Conservation (phyloP, 768 basidiomycete species). For the Solioccasus polychromus region DNA sequence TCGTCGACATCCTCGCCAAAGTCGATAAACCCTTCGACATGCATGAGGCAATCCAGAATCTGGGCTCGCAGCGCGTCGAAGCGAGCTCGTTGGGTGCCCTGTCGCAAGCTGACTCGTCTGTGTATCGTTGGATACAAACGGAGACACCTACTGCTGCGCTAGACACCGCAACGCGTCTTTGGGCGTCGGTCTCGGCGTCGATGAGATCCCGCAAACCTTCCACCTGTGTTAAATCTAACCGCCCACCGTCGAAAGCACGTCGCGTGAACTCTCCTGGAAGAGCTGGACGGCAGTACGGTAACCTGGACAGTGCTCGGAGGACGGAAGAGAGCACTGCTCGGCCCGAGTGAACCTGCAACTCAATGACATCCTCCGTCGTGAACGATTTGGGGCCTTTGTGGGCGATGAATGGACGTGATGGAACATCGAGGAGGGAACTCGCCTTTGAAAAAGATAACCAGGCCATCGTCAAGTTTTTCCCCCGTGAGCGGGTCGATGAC, state of each 20-base stretch:
- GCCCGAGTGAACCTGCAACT: constrained; percentile 86
- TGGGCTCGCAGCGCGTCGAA: constrained; percentile 63
- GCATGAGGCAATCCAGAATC: constrained; percentile 71
- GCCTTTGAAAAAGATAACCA: constrained; percentile 84
- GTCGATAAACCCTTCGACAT: constrained; percentile 87
- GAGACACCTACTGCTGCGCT: constrained; percentile 58
- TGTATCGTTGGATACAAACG: not conserved
- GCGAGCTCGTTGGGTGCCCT: constrained; percentile 63
- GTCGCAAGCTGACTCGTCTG: constrained; percentile 1
- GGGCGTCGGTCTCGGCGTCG: constrained; percentile 83
- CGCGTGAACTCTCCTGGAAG: constrained; percentile 88
- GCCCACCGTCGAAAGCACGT: constrained; percentile 75
- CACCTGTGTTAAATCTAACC: constrained; percentile 84
- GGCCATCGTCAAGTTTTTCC: constrained; percentile 72
- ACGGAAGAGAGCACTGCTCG: constrained; percentile 74
- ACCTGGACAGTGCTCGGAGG: constrained; percentile 54
- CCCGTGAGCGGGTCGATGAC: constrained; percentile 60
- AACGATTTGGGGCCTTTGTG: constrained; percentile 70
- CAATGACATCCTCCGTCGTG: constrained; percentile 79
- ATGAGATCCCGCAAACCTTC: constrained; percentile 87
- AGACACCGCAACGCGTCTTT: constrained; percentile 69
- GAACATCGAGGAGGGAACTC: constrained; percentile 11
- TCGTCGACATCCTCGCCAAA: constrained; percentile 88
- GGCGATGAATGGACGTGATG: constrained; percentile 1
- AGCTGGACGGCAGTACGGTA: constrained; percentile 72